A percentile compares a stretch with the other conserved stretches of the same genome.
Conservation (phyloP, 805 yeast genomes). For the Cyberlindnera maclurae region DNA sequence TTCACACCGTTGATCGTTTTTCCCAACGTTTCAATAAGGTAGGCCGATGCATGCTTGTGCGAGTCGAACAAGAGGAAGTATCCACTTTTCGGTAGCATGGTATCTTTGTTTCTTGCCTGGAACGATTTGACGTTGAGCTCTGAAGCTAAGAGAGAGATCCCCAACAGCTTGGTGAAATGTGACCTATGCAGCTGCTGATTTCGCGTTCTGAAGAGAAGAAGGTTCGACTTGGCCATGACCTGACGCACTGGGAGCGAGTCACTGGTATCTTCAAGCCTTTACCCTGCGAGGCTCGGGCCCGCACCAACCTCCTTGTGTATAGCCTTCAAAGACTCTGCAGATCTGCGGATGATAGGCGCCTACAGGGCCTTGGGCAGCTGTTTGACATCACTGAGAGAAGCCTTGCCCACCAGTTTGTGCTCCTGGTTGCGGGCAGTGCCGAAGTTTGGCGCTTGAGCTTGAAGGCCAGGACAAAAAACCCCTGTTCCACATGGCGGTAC, state of each 20-base stretch:
- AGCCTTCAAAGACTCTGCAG: background rate
- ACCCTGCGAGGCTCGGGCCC: background rate
- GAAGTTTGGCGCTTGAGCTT: constrained; percentile 59
- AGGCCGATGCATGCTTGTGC: constrained; percentile 42
- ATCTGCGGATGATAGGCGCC: constrained; percentile 32
- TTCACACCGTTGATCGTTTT: constrained; percentile 45
- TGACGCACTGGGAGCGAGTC: background rate
- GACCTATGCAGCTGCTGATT: constrained; percentile 30
- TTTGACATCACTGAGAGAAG: constrained; percentile 10
- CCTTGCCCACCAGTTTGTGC: background rate
- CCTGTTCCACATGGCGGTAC: constrained; percentile 93
- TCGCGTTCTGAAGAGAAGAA: constrained; percentile 32
- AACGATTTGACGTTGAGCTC: constrained; percentile 29
- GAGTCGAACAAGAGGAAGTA: constrained; percentile 48
- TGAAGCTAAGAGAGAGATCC: background rate
- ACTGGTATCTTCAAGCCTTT: background rate
- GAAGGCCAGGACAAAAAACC: constrained; percentile 86
- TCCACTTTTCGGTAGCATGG: constrained; percentile 37
- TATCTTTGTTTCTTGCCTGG: constrained; percentile 42
- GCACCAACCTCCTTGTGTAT: background rate
- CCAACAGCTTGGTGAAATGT: constrained; percentile 32
- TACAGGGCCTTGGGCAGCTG: constrained; percentile 26
- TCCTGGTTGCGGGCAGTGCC: no score
- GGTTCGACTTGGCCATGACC: constrained; percentile 20
- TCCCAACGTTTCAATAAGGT: constrained; percentile 41